These are phyloP conservation scores for Phytopythium sindhum DNA, from an alignment of 352 stramenopile genomes.

Conservation along the genomic window DNA sequence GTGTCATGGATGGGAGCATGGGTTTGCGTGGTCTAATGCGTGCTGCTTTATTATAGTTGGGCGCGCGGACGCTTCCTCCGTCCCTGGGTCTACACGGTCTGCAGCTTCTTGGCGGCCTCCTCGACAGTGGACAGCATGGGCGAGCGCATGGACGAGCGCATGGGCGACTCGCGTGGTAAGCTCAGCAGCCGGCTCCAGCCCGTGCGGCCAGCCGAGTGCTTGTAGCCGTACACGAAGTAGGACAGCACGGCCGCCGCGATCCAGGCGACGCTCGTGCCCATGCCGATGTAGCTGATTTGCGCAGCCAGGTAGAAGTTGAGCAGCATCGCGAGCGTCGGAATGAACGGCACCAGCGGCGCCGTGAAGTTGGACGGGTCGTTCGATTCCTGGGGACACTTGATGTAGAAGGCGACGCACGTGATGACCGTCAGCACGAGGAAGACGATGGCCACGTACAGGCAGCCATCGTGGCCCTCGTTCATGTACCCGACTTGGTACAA, in stretches of 20 bases:
- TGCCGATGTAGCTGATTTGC: slow-evolving; percentile 49
- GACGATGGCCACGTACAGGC: too few relatives aligned
- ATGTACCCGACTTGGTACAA: slow-evolving; percentile 68
- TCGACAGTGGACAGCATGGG: slow-evolving; percentile 68
- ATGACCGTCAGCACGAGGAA: slow-evolving; percentile 29
- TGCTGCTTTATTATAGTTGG: too few relatives aligned
- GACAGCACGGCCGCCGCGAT: slow-evolving; percentile 53
- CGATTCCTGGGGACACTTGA: slow-evolving; percentile 64
- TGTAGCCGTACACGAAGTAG: slow-evolving; percentile 79
- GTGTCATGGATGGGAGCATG: too few relatives aligned
- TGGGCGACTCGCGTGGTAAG: slow-evolving; percentile 36
- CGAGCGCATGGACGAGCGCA: too few relatives aligned
- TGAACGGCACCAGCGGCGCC: slow-evolving; percentile 66
- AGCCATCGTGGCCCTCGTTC: not conserved
- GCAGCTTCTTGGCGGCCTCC: too few relatives aligned
- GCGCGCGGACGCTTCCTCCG: too few relatives aligned
- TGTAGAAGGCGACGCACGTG: slow-evolving; percentile 25
- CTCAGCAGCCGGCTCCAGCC: slow-evolving; percentile 57
- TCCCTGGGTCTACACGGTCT: too few relatives aligned
- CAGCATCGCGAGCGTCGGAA: slow-evolving; percentile 20
- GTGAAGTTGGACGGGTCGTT: slow-evolving; percentile 44
- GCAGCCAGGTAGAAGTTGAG: slow-evolving; percentile 59
- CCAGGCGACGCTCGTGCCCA: slow-evolving; percentile 48
- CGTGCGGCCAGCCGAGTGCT: slow-evolving; percentile 52
- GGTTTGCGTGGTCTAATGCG: too few relatives aligned